Evolutionary conservation across 768 basidiomycete genomes (phyloP), one percentile per base, ranked within the genome.

Genomic region (Trametes cinnabarina): DNA sequence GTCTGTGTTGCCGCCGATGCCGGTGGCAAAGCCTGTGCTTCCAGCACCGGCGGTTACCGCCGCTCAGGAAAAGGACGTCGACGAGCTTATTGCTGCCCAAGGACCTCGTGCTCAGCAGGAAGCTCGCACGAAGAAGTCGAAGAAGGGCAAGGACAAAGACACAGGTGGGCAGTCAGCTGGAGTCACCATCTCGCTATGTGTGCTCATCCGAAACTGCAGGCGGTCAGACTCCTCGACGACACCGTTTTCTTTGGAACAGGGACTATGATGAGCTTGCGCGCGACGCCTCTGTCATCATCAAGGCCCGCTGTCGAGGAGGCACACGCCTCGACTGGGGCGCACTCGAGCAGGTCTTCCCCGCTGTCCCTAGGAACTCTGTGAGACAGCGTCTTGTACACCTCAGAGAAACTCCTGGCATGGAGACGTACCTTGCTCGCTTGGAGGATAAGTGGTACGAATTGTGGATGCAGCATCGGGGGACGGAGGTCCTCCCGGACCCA

Each of bases 191-290:
- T 22, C 22, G 30, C 30, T 32, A 6, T 7, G 30, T 12, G 7
- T 43, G 17, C 39, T 32, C 30, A 20, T n/a, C 19, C 14, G 25
- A 3, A 28, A 32, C n/a, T 15, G 47, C 17, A 41, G 63, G 68
- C 55, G 64, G 52, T 42, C 57, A 55, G 26, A 37, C 48, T 19
- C 59, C 62, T 26, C 65, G 87, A 51, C 80, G 90, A 17, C 81
- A 85, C 47, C 79, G 87, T 53, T 92, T 93, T 68, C 83, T 84
- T 47, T 98, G 93, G 94, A 91, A 82, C 53, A 72, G 80, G 39
- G 91, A 95, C 48, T 92, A 87, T 55, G 94, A 98, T 55, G 96
- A 98, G 59, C 80, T 94, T 37, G 87, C 88, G 23, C 83, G 88
- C 52, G 96, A 98, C 67, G 87, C 88, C 0, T 86, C 85, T 44